phyloP scores from a whole-genome alignment of 192 early-diverging fungal genomes.

The Coemansia sp. region DNA sequence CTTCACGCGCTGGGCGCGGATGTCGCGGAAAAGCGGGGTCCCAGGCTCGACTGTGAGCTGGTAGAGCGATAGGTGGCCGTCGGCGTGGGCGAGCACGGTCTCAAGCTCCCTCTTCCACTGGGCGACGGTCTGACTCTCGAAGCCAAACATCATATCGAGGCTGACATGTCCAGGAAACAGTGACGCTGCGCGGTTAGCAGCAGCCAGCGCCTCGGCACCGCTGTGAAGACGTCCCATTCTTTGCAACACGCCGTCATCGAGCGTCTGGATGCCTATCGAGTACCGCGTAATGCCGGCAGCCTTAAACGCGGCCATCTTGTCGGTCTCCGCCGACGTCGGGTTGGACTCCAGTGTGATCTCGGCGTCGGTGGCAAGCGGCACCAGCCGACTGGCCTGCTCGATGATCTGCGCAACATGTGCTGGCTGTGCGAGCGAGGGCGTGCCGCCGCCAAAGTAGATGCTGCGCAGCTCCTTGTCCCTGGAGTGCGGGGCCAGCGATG shows the following conservation, averaged over 20 bases:
- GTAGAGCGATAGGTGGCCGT: slow-evolving; percentile 57
- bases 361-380: slow-evolving; percentile 26
- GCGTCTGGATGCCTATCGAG: slow-evolving; percentile 59
- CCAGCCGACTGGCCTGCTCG: slow-evolving; percentile 18
- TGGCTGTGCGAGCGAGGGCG: slow-evolving; percentile 56
- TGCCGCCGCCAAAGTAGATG: slow-evolving; percentile 63
- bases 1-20: slow-evolving; percentile 17
- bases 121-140: slow-evolving; percentile 43
- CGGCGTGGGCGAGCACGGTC: slow-evolving; percentile 26
- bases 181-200: slow-evolving; percentile 25
- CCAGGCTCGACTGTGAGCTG: slow-evolving; percentile 62
- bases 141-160: slow-evolving; percentile 60
- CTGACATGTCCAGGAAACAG: slow-evolving; percentile 44
- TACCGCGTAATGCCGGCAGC: slow-evolving; percentile 54
- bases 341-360: slow-evolving; percentile 59
- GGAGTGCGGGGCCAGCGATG: slow-evolving; percentile 20
- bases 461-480: slow-evolving; percentile 21
- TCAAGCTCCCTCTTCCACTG: slow-evolving; percentile 48
- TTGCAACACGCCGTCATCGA: slow-evolving; percentile 37
- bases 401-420: slow-evolving; percentile 29
- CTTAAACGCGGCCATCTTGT: slow-evolving; percentile 44
- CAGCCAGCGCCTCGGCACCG: slow-evolving; percentile 39
- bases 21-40: slow-evolving; percentile 50
- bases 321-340: slow-evolving; percentile 38
- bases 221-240: slow-evolving; percentile 55